These are phyloP conservation scores for Nakazawaea wyomingensis DNA, from an alignment of 805 yeast species.

Conservation along the genomic window DNA sequence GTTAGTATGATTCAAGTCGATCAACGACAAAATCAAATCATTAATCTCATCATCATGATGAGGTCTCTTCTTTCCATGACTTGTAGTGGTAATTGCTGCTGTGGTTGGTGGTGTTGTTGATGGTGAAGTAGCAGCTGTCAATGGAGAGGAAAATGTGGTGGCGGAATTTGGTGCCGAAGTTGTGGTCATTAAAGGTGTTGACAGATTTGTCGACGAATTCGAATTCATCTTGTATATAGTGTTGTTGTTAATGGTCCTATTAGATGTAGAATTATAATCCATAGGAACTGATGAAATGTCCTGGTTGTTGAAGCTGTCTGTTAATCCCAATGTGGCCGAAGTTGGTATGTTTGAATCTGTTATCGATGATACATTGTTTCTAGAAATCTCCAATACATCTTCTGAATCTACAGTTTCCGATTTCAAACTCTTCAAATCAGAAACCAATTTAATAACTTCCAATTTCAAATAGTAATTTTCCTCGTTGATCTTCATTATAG, in stretches of 20 bases:
- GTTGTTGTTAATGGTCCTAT: slow-evolving; percentile 10
- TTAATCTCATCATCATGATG: slow-evolving; percentile 30
- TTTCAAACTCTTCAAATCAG: slow-evolving; percentile 35
- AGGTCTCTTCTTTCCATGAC: slow-evolving; percentile 19
- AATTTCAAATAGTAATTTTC: slow-evolving; percentile 39
- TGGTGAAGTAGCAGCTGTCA: slow-evolving; percentile 7
- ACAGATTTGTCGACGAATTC: slow-evolving; percentile 5
- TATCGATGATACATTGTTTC: too few species aligned
- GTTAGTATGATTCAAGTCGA: slow-evolving; percentile 27
- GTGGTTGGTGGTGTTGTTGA: not conserved
- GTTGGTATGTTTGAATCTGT: not conserved
- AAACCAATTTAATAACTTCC: slow-evolving; percentile 39
- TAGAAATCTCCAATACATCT: not conserved
- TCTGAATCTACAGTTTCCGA: slow-evolving; percentile 15
- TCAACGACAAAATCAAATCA: slow-evolving; percentile 28
- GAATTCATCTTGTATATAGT: slow-evolving; percentile 11
- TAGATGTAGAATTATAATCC: slow-evolving; percentile 6
- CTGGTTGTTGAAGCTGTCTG: not conserved
- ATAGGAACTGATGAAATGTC: slow-evolving; percentile 8
- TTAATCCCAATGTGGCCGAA: not conserved
- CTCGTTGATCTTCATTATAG: slow-evolving; percentile 36
- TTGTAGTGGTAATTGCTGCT: slow-evolving; percentile 5
- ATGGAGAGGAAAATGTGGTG: slow-evolving; percentile 6
- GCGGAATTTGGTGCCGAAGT: not conserved
- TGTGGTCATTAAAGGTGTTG: slow-evolving; percentile 6